These are phyloP conservation scores for Vigna nakashimae DNA, from an alignment of 306 rosid species.

Conservation along the genomic window DNA sequence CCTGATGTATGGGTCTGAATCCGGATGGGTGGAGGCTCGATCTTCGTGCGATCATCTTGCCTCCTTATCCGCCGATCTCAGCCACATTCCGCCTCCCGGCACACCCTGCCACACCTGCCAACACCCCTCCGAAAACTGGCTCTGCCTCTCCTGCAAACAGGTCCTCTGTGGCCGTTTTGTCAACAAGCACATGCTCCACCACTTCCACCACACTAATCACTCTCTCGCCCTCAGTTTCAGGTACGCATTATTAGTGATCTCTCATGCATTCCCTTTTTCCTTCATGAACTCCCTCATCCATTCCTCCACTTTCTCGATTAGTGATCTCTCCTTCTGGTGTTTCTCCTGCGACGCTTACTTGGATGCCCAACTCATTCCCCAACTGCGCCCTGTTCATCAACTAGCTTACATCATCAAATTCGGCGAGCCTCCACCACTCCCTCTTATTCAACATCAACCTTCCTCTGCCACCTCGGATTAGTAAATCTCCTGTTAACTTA, in stretches of 20 bases:
- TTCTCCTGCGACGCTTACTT: conserved; percentile 87
- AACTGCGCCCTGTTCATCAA: conserved; percentile 68
- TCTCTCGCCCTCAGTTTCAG: conserved; percentile 80
- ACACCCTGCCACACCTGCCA: conserved; percentile 72
- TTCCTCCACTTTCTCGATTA: conserved; percentile 36
- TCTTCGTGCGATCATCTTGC: conserved; percentile 69
- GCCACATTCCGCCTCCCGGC: conserved; percentile 70
- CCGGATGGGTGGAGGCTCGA: conserved; percentile 88
- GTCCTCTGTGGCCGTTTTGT: conserved; percentile 87
- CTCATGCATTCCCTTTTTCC: neutral
- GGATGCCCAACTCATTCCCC: conserved; percentile 73
- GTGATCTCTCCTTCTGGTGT: conserved; percentile 92
- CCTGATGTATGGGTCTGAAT: conserved; percentile 53
- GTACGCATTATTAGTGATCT: conserved; percentile 25
- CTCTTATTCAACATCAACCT: conserved; percentile 23
- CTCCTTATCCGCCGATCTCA: conserved; percentile 63
- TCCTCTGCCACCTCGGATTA: neutral
- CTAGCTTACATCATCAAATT: conserved; percentile 72
- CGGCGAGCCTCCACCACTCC: conserved; percentile 64
- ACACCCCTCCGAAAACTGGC: conserved; percentile 82
- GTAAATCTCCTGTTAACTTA: neutral
- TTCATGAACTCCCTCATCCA: neutral
- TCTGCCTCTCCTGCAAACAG: conserved; percentile 77
- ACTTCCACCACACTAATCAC: conserved; percentile 58
- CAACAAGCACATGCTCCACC: conserved; percentile 87